Conservation (phyloP, 2,329 filamentous ascomycete species). For the Talaromyces sp. region DNA sequence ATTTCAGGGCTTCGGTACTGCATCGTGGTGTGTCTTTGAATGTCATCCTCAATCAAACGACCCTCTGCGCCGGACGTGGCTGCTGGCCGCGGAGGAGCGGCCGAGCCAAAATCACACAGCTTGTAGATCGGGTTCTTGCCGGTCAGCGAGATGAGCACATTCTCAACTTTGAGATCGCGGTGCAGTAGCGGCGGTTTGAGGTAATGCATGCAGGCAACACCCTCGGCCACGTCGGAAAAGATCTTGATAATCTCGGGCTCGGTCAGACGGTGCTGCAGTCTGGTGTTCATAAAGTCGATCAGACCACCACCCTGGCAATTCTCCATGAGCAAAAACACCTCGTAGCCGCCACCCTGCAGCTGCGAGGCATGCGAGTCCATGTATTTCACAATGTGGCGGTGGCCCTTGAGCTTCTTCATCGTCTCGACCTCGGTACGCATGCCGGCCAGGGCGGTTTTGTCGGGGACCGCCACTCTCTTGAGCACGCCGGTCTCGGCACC, state of each 20-base stretch:
- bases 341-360: slow-evolving; percentile 85
- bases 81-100: slow-evolving; percentile 75
- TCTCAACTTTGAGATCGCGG: slow-evolving; percentile 95
- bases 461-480: slow-evolving; percentile 92
- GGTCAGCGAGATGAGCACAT: slow-evolving; percentile 77
- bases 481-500: slow-evolving; percentile 78
- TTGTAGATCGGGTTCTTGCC: slow-evolving; percentile 73
- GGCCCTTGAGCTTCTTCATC: slow-evolving; percentile 98
- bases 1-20: slow-evolving; percentile 98
- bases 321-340: slow-evolving; percentile 98
- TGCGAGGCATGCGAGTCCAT: slow-evolving; percentile 98
- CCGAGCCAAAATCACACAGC: slow-evolving; percentile 95
- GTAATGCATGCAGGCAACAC: slow-evolving; percentile 98
- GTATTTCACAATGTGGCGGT: slow-evolving; percentile 93
- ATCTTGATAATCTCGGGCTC: slow-evolving; percentile 97
- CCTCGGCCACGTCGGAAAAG: slow-evolving; percentile 92
- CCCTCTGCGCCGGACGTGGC: slow-evolving; percentile 85
- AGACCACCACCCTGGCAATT: slow-evolving; percentile 90
- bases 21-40: slow-evolving; percentile 93
- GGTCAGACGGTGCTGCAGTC: slow-evolving; percentile 89
- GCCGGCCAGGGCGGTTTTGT: slow-evolving; percentile 87
- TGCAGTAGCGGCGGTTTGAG: slow-evolving; percentile 89
- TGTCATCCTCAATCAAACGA: slow-evolving; percentile 88
- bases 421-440: slow-evolving; percentile 99
- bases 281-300: slow-evolving; percentile 99